These are phyloP conservation scores for Tylopilus sp. DNA, from an alignment of 768 basidiomycete species.

Conservation along the genomic window DNA sequence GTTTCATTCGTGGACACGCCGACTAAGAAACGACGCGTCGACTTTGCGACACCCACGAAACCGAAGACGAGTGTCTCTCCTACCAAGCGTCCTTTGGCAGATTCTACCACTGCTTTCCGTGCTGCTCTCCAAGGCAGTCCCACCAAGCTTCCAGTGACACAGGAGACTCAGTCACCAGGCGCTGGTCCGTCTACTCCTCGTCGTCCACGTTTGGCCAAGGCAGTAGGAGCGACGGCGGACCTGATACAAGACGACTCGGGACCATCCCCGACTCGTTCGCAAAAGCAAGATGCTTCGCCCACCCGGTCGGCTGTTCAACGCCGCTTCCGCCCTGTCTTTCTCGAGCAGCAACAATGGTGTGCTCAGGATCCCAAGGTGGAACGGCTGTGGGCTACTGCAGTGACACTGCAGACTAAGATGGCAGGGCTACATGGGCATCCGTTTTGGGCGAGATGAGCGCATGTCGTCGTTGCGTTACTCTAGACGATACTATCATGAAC, in stretches of 20 bases:
- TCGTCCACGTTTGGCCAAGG: slow-evolving; percentile 13
- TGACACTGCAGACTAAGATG: slow-evolving; percentile 14
- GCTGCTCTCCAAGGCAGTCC: slow-evolving; percentile 13
- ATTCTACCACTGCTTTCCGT: slow-evolving; percentile 16
- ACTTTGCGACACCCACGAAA: slow-evolving; percentile 15
- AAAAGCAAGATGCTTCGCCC: slow-evolving; percentile 9
- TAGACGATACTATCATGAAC: too few species aligned
- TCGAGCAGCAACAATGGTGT: slow-evolving; percentile 49
- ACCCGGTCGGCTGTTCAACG: slow-evolving; percentile 22
- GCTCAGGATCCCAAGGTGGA: slow-evolving; percentile 37
- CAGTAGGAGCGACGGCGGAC: background rate
- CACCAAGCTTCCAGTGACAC: background rate
- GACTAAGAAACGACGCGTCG: slow-evolving; percentile 38
- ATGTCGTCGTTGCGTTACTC: too few species aligned
- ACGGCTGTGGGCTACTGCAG: slow-evolving; percentile 24
- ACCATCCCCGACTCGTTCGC: slow-evolving; percentile 17
- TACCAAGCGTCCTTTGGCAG: background rate
- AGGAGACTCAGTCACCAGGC: background rate
- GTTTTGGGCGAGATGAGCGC: background rate
- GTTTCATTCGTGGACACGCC: slow-evolving; percentile 39
- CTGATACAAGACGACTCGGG: slow-evolving; percentile 22
- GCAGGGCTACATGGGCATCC: slow-evolving; percentile 11
- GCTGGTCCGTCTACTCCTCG: slow-evolving; percentile 26
- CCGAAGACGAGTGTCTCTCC: slow-evolving; percentile 12
- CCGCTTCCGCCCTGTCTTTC: slow-evolving; percentile 48